phyloP scores from a whole-genome alignment of 805 yeast species.

The Huiozyma sinensis region DNA sequence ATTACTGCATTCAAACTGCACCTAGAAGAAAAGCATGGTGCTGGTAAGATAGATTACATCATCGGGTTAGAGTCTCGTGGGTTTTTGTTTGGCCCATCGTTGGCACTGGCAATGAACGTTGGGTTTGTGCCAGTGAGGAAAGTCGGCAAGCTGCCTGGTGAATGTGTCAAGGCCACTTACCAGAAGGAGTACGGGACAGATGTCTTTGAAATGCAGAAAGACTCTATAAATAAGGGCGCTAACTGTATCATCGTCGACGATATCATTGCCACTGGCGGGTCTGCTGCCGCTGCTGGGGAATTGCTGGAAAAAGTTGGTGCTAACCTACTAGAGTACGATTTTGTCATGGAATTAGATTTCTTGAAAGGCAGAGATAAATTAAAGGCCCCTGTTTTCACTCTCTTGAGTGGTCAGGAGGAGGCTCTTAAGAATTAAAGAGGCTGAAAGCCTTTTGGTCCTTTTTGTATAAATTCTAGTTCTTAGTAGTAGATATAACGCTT shows the following conservation, averaged over 20 bases:
- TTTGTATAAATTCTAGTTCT: not conserved
- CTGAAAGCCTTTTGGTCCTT: not conserved
- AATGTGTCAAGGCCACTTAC: constrained; percentile 58
- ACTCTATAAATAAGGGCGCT: constrained; percentile 67
- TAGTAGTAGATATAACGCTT: not conserved
- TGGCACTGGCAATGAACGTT: constrained; percentile 79
- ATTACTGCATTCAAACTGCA: constrained; percentile 73
- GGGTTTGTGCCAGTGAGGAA: constrained; percentile 95
- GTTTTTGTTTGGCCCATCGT: constrained; percentile 88
- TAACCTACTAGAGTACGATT: constrained; percentile 66
- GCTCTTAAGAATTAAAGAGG: constrained; percentile 21
- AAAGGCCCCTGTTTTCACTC: constrained; percentile 78
- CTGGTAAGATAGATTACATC: constrained; percentile 63
- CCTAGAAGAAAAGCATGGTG: constrained; percentile 43
- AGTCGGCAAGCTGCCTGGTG: constrained; percentile 91
- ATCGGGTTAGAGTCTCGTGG: constrained; percentile 97
- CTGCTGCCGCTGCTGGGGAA: constrained; percentile 89
- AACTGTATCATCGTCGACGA: constrained; percentile 87
- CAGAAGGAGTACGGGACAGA: constrained; percentile 91
- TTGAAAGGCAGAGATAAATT: constrained; percentile 86
- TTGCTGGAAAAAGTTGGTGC: constrained; percentile 60
- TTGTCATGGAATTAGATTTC: constrained; percentile 91
- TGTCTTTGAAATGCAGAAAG: constrained; percentile 78
- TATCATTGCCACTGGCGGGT: constrained; percentile 96
- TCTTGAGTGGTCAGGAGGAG: constrained; percentile 73